Base-by-base conservation (phyloP, 257 asterid species). In the Lithospermum erythrorhizon region DNA sequence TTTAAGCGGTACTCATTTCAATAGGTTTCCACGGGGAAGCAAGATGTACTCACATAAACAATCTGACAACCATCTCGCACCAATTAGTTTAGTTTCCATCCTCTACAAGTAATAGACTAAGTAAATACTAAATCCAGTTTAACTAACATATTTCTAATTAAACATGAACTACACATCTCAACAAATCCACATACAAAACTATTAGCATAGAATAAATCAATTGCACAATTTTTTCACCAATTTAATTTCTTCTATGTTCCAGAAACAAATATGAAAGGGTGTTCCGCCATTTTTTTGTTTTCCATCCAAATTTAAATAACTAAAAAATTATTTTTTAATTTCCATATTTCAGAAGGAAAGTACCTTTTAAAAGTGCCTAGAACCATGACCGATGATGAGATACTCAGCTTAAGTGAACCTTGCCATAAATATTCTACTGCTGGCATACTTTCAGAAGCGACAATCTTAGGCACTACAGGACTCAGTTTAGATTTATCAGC, bases 341-440 rank as follows among this genome's bases (percentile, higher is more conserved):
- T 6, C 21, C 21, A 6, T 9, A 53, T 54, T 9, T 19, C 11
- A 24, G 51, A 3, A 19, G 41, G 52, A 27, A 54, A 56, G 22
- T 57, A 89, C 99, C 99, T 93, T 72, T 66, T 81, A 59, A 81
- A 89, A 16, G 65, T 66, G 55, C 90, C 83, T 62, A 81, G 66
- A 61, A 84, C 93, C 20, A 70, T 70, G 61, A 93, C 71, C 21
- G 81, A 65, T 55, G 95, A 82, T 51, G 94, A 73, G 35, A 73
- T 66, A 58, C 56, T 79, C 58, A 93, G 80, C 83, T 89, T 89
- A 68, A 93, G 83, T 24, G 55, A 55, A 59, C 99, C 96, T 61
- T 82, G 79, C 99, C 99, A 93, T 45, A 78, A 49, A 65, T 69
- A 73, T 53, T 81, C 81, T 54, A 67, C 73, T 41, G 58, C 68